phyloP scores from a whole-genome alignment of 1,284 basidiomycete species.

The Athelia sp. region DNA sequence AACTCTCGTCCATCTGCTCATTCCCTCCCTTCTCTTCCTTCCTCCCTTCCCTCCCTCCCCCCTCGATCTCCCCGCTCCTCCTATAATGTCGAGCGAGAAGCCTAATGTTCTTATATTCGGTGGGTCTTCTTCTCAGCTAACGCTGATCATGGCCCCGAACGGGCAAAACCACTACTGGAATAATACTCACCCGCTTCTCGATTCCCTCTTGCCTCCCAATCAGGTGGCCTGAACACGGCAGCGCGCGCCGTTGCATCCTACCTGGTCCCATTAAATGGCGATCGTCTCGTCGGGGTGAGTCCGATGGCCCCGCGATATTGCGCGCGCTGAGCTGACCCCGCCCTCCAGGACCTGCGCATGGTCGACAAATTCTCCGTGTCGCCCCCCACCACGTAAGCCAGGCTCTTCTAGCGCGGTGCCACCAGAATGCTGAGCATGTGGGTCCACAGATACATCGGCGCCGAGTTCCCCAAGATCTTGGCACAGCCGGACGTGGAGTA shows the following conservation, averaged over 20 bases:
- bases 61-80: too few relatives aligned
- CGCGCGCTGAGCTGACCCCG: constrained; percentile 4
- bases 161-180: not conserved
- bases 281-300: constrained; percentile 70
- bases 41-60: too few relatives aligned
- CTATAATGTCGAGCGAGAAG: constrained; percentile 28
- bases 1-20: too few relatives aligned
- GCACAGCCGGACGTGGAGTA: constrained; percentile 72
- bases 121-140: constrained; percentile 28
- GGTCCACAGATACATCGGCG: constrained; percentile 66
- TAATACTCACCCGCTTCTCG: not conserved
- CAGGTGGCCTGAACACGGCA: constrained; percentile 75
- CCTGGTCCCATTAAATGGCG: constrained; percentile 59
- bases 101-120: constrained; percentile 81
- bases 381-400: constrained; percentile 79
- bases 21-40: too few relatives aligned
- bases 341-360: constrained; percentile 69
- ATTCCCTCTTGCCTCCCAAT: constrained; percentile 6
- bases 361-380: constrained; percentile 84
- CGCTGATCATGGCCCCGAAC: not conserved
- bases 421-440: too few relatives aligned
- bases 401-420: not conserved
- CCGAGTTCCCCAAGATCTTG: constrained; percentile 68
- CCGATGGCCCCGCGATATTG: not conserved
- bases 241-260: constrained; percentile 61